Evolutionary conservation across 164 flowering plant genomes (phyloP).

Genomic region (Umbilicus rupestris): DNA sequence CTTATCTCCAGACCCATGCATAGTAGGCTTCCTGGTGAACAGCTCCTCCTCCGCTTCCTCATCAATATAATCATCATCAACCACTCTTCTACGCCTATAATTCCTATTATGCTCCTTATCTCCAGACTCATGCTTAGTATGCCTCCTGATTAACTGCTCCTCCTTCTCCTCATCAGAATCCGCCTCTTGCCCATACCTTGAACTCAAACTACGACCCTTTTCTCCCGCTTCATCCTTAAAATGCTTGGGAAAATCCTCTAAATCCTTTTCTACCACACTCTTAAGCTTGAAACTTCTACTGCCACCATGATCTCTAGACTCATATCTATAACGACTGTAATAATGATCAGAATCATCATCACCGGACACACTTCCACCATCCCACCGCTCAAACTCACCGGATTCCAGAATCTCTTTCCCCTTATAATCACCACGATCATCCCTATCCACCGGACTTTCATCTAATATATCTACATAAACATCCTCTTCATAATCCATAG

Average conservation of each 20-base stretch:
- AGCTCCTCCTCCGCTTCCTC: neutral
- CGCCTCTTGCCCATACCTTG: neutral
- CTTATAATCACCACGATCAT: neutral
- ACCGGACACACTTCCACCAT: constrained; percentile 4
- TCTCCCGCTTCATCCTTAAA: neutral
- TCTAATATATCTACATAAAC: constrained; percentile 2
- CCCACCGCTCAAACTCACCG: neutral
- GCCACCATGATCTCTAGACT: neutral
- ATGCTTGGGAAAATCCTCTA: neutral
- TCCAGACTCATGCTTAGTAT: neutral
- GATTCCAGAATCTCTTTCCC: neutral
- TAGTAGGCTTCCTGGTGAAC: neutral
- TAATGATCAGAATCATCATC: neutral
- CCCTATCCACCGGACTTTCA: neutral
- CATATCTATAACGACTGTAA: constrained; percentile 1
- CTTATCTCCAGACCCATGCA: neutral
- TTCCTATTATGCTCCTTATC: constrained; percentile 1
- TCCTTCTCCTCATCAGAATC: neutral
- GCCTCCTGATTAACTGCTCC: neutral
- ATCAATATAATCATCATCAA: neutral
- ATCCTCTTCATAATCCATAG: constrained; percentile 2
- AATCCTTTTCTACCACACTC: neutral
- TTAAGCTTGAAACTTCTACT: neutral
- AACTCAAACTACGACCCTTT: neutral
- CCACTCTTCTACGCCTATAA: constrained; percentile 3